Evolutionary conservation across 805 yeast species (phyloP).

Genomic region (Kazachstania psychrophila): DNA sequence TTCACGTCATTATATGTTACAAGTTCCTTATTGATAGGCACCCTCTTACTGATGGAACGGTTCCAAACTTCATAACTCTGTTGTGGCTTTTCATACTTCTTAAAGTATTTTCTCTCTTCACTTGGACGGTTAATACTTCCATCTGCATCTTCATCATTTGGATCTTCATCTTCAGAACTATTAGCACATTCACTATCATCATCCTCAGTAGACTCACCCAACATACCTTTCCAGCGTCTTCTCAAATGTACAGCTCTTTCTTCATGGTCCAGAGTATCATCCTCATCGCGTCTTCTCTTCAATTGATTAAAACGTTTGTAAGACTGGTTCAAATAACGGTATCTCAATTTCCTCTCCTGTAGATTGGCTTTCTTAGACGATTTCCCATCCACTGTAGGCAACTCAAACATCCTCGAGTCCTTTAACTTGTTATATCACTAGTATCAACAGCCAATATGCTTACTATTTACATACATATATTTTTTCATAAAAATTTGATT

Average conservation of each 20-base stretch:
- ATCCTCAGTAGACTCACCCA: slow-evolving; percentile 11
- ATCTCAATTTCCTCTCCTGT: slow-evolving; percentile 20
- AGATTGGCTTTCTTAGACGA: slow-evolving; percentile 11
- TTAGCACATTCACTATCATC: not conserved
- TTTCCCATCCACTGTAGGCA: slow-evolving; percentile 14
- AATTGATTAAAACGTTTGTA: slow-evolving; percentile 11
- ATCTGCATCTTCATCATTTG: slow-evolving; percentile 4
- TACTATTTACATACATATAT: too few species aligned
- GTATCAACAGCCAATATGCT: too few species aligned
- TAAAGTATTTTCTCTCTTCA: slow-evolving; percentile 21
- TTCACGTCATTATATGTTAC: slow-evolving; percentile 12
- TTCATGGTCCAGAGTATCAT: slow-evolving; percentile 16
- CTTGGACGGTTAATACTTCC: slow-evolving; percentile 6
- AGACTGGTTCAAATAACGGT: slow-evolving; percentile 20
- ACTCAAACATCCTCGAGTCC: slow-evolving; percentile 23
- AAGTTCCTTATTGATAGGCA: slow-evolving; percentile 13
- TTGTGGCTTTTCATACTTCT: slow-evolving; percentile 26
- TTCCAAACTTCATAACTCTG: slow-evolving; percentile 27
- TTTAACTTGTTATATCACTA: too few species aligned
- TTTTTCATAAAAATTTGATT: too few species aligned
- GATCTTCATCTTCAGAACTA: slow-evolving; percentile 8
- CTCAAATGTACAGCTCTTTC: slow-evolving; percentile 9
- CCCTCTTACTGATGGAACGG: slow-evolving; percentile 3
- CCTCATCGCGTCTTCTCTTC: slow-evolving; percentile 1
- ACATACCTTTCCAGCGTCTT: slow-evolving; percentile 16